Evolutionary conservation across 2,329 filamentous ascomycete genomes (phyloP), one percentile per base, ranked within the genome.

Genomic region (Mycocentrospora acerina): DNA sequence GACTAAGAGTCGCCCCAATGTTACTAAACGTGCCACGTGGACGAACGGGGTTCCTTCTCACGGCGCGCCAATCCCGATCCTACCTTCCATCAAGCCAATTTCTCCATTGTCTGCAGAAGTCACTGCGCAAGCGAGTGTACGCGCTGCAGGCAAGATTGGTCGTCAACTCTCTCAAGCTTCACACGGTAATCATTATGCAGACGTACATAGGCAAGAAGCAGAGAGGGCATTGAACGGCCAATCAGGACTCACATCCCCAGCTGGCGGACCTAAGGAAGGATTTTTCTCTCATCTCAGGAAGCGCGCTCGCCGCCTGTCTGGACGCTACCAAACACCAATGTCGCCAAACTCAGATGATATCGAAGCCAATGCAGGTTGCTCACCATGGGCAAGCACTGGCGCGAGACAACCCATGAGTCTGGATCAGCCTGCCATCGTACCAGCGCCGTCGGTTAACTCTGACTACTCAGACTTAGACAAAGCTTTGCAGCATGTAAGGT

Each of bases 201-300:
- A 96, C 59, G 74, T 88, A 51, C 90, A 95, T 64, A 81, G 91
- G 38, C 88, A 91, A 70, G 89, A 97, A 68, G 89, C 91, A 11
- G 91, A 97, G 68, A 80, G 88, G 47, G 89, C 90, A 25, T 77
- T 97, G 30, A 96, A 90, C 62, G 93, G 90, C 36, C 83, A 85
- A 57, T 80, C 78, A 24, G 86, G 84, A 15, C 74, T 90, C 16
- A 82, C 80, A 12, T 93, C 89, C 5, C 88, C 90, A 4, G 82
- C 85, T 0, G 84, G 79, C 56, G 87, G 80, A 13, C 87, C 90
- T 40, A 94, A 94, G 62, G 93, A 98, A 67, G 89, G 93, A 68
- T 98, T 98, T 75, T 98, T 98, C 71, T 97, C 93, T 1, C 93
- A 98, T 64, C 78, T 98, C 7, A 82, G 93, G 40, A 98, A 98